Base-by-base conservation (phyloP, 371 early-diverging fungal species). In the Mortierella sp. region DNA sequence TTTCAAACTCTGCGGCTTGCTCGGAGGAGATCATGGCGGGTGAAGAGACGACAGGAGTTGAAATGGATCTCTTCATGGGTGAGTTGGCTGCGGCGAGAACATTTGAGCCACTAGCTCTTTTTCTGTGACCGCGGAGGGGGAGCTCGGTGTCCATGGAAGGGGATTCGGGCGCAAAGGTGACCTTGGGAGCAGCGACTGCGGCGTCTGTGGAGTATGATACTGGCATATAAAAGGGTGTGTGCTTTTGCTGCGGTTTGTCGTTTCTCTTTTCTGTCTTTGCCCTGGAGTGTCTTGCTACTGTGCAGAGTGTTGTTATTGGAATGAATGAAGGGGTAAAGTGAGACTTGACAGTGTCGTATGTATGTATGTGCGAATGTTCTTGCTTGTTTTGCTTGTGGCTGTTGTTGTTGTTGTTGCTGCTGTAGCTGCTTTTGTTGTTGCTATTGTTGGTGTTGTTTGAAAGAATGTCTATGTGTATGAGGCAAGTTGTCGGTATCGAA, bases 51-150 rank as follows among this genome's bases (percentile, higher is more conserved):
- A 72, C 42, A 8, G 85, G 85, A n/a, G 85, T 81, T 24, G 85
- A 84, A 52, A 72, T 68, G 24, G 85, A 81, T 75, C 85, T 79
- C 72, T 84, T 71, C 85, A 84, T 84, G 60, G 81, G 74, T 2
- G 74, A 74, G 55, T 78, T 58, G 24, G 73, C 44, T 21, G 81
- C 57, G 72, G 65, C 48, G 44, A 70, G 52, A 2, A 75, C 44
- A 54, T 21, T 75, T 24, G 80, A 78, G 47, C 73, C 80, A 45
- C 80, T 80, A 34, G 84, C 68, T 45, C 84, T 80, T 55, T 84
- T 84, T 57, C 50, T 73, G 60, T 80, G 80, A 50, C 74, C 74
- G 63, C 73, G 70, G 19, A 28, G 28, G 1, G 80, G 58, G 28
- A 45, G 26, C 45, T 48, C 45, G 63, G 19, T 42, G 44, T 73